These are phyloP conservation scores for Pseudogymnoascus sp. DNA, from an alignment of 2,329 filamentous ascomycete species.

Conservation along the genomic window DNA sequence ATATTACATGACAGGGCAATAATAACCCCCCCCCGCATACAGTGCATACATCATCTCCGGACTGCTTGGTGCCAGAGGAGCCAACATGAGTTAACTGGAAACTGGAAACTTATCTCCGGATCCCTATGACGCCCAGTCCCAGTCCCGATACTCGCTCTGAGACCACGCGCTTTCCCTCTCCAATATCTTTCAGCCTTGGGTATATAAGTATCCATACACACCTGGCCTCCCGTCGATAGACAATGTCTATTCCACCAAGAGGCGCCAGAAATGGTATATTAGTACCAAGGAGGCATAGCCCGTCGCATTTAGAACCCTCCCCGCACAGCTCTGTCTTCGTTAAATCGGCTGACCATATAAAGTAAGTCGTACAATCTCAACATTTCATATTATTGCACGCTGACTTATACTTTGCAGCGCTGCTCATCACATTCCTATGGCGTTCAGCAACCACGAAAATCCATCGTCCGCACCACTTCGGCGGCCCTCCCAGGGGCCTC, in stretches of 20 bases:
- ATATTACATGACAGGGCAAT: background rate
- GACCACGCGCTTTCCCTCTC: background rate
- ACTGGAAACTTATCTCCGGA: background rate
- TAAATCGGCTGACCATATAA: background rate
- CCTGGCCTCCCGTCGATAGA: background rate
- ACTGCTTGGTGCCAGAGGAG: background rate
- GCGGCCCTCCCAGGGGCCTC: background rate
- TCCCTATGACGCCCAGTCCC: background rate
- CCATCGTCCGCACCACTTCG: background rate
- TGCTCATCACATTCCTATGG: background rate
- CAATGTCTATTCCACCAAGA: background rate
- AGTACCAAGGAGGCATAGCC: constrained; percentile 1
- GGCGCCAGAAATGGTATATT: background rate
- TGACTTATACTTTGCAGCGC: background rate
- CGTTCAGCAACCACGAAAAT: constrained; percentile 1
- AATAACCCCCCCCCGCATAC: background rate
- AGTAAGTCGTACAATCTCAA: background rate
- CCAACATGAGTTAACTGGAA: background rate
- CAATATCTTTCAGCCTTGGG: background rate
- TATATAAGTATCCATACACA: background rate
- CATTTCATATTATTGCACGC: background rate
- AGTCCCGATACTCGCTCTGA: background rate
- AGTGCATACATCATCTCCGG: background rate
- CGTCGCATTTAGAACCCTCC: background rate
- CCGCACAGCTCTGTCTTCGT: background rate